Base-by-base conservation (phyloP, 768 basidiomycete genomes). In the Trametopsis cervina region DNA sequence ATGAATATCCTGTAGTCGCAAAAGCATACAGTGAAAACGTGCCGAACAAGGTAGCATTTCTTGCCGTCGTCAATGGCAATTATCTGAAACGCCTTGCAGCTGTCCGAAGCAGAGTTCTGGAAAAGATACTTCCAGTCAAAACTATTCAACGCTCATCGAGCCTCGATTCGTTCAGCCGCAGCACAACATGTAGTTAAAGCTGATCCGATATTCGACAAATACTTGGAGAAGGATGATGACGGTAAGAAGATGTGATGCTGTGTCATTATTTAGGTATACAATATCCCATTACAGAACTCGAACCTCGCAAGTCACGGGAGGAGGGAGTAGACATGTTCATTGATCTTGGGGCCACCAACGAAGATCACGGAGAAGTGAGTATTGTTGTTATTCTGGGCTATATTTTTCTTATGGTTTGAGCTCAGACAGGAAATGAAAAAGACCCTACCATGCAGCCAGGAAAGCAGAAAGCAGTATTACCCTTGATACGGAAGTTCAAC, bases 371-470 rank as follows among this genome's bases (percentile, higher is more conserved):
- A 21, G 87, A 93, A 72, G 93, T 93, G 59, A 44, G 42, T 21
- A 20, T 27, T 15, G 5, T 17, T 27, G 10, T 38, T 40, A 22
- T 6, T 27, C 2, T 18, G 25, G 26, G 39, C 37, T 15, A 26
- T 26, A n/a, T 12, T 9, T 46, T 49, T 52, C 21, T 57, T 17
- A 33, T 21, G 18, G 10, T 15, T 46, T 20, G 23, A n/a, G 43
- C 33, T 25, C 54, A 96, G 90, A 88, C 88, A 2, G 89, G 90
- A 17, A 95, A 95, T 57, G 80, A 84, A 54, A 83, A 77, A 62
- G 96, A 99, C 57, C 62, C 89, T 20, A 98, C 96, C 1, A 99
- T 98, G 96, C 90, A 90, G 62, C 82, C 95, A 12, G 96, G 96
- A 13, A 78, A 85, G 58, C 88, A 96, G 63, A 76, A 82, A 42